Base-by-base conservation (phyloP, 495 filamentous ascomycete genomes). In the Penicillium coffeae region DNA sequence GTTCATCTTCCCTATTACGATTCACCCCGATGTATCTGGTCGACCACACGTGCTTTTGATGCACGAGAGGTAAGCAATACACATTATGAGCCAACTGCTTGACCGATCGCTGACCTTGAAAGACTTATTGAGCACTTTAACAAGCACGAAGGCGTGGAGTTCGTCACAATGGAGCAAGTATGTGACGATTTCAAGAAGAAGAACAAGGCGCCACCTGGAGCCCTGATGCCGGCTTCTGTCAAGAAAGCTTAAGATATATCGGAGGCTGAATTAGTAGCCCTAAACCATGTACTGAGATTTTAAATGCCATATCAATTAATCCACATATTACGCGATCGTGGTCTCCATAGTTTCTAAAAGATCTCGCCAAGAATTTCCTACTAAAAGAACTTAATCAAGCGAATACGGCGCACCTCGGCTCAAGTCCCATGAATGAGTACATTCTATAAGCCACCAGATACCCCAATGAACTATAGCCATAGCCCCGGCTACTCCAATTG, bases 61-160 rank as follows among this genome's bases (percentile, higher is more conserved):
- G 42, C 42, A 45, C 34, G 42, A 45, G 18, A 45, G 42, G 42
- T 45, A 10, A 13, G 42, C n/a, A n/a, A n/a, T n/a, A n/a, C n/a
- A n/a, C n/a, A n/a, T n/a, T n/a, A n/a, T n/a, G n/a, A n/a, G n/a
- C n/a, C n/a, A n/a, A n/a, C n/a, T n/a, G n/a, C n/a, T n/a, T n/a
- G n/a, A n/a, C n/a, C n/a, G n/a, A n/a, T n/a, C n/a, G 32, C 56
- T 57, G 34, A 55, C 34, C 14, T 35, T 25, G 0, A 13, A 30
- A 76, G 75, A 16, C 72, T 86, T 37, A 87, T 88, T 54, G 84
- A 87, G 47, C 77, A 86, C 41, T 83, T 89, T 55, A 85, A 85
- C 51, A 79, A 75, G 36, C 83, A 88, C 48, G 83, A 86, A 27
- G 84, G 85, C 0, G 81, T 87, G 1, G 81, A 88, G 52, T 88